Evolutionary conservation across 345 rosid genomes (phyloP), one percentile per base, ranked within the genome.

Genomic region (Brassica napus): DNA sequence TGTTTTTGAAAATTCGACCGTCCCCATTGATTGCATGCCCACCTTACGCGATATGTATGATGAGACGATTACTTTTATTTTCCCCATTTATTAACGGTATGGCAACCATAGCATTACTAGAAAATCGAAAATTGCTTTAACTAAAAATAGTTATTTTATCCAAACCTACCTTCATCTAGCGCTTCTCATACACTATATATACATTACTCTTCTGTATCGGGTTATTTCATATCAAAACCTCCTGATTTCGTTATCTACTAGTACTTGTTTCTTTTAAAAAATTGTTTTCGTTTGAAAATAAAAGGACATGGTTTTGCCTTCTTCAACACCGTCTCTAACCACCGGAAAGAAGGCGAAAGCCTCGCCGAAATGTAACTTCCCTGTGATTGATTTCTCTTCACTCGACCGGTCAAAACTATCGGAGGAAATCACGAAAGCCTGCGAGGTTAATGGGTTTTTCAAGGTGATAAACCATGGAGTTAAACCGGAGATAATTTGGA

Each of bases 381-480:
- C 97, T 26, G 83, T 74, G 16, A 79, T 91, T 24, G 91, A 92
- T 82, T 86, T 91, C 63, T 89, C 90, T n/a, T 3, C 61, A 4
- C 66, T 73, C 11, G 60, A 82, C 9, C 71, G 88, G 66, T 44
- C 87, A 3, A 72, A 67, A 54, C 58, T 88, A 15, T 69, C 91
- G 9, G 86, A 86, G 32, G 59, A 73, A 34, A 84, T 92, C 18
- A 87, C 89, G 5, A 79, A 77, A 34, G 98, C 99, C 0, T 90
- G 99, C 18, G 93, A 95, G 68, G 97, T 84, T 6, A 83, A 80
- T 39, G 99, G 99, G 0, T 84, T 95, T 79, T 93, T 95, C 77
- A 93, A 88, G 86, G 91, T 94, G 10, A 74, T 87, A 8, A 90
- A 90, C 84, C 99, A 95, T 34, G 88, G 94, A 1, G 86, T 95